Evolutionary conservation across 768 basidiomycete genomes (phyloP).

Genomic region (Psilocybe sp.): DNA sequence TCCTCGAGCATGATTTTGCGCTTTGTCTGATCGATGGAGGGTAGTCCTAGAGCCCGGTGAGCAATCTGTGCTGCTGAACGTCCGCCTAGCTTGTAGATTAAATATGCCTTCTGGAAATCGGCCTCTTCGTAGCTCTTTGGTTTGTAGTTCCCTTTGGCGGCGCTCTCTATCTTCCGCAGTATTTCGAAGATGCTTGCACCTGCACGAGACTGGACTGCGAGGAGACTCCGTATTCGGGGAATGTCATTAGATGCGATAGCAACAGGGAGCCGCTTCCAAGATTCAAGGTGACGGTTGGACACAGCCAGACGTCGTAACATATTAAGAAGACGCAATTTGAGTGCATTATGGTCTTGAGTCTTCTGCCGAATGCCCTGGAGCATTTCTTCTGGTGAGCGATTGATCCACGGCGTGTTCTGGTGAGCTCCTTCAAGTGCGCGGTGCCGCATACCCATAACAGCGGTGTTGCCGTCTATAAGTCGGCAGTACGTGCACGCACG

Average conservation of each 20-base stretch:
- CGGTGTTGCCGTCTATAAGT: background rate
- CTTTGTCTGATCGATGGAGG: conserved; percentile 13
- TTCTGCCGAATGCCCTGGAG: background rate
- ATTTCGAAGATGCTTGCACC: conserved; percentile 11
- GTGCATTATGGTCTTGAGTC: background rate
- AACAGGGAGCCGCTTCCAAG: background rate
- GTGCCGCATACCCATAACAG: background rate
- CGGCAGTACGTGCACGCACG: background rate
- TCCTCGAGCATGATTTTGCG: conserved; percentile 5
- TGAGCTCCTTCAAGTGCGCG: background rate
- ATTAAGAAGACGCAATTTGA: background rate
- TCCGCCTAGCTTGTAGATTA: conserved; percentile 16
- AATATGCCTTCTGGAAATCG: conserved; percentile 11
- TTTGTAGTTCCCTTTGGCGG: conserved; percentile 6
- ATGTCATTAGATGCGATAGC: background rate
- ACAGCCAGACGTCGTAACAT: background rate
- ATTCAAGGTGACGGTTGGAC: background rate
- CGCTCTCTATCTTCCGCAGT: conserved; percentile 12
- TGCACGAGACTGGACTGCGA: too few species aligned
- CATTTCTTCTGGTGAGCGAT: background rate
- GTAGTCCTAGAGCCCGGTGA: conserved; percentile 8
- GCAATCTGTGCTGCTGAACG: conserved; percentile 14
- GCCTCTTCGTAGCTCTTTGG: conserved; percentile 6
- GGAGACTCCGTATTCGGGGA: background rate
- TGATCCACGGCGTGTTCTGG: background rate